Percentiles rank a stretch among this genome's conserved stretches.
Evolutionary conservation across 1,284 basidiomycete genomes (phyloP).

Genomic region (Cystobasidium pallidum): DNA sequence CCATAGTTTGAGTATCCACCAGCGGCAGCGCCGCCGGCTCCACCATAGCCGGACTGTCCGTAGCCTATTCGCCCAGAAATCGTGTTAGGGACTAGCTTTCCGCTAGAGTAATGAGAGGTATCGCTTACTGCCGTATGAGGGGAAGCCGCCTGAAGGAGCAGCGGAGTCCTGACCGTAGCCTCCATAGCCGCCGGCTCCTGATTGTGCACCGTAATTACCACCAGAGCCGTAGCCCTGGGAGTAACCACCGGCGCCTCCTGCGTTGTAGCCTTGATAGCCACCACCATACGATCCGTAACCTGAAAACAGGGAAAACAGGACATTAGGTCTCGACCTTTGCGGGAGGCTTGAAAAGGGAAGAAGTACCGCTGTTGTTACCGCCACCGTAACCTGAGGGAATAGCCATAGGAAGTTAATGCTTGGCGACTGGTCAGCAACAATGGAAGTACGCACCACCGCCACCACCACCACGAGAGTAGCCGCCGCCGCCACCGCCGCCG

Average conservation of each 20-base stretch:
- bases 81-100: neutral
- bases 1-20: slow-evolving; percentile 15
- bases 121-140: slow-evolving; percentile 30
- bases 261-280: slow-evolving; percentile 1
- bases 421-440: neutral
- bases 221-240: slow-evolving; percentile 1
- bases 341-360: neutral
- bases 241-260: slow-evolving; percentile 3
- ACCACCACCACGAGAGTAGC: slow-evolving; percentile 20
- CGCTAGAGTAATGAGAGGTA: neutral
- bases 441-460: slow-evolving; percentile 14
- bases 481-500: slow-evolving; percentile 47
- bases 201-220: neutral
- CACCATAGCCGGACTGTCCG: slow-evolving; percentile 26
- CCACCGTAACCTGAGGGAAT: slow-evolving; percentile 5
- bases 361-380: neutral
- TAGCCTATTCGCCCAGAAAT: slow-evolving; percentile 8
- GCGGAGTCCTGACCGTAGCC: slow-evolving; percentile 20
- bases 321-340: neutral
- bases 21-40: slow-evolving; percentile 21
- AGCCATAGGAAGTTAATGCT: neutral
- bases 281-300: slow-evolving; percentile 21
- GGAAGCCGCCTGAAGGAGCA: slow-evolving; percentile 16
- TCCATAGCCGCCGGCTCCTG: slow-evolving; percentile 9
- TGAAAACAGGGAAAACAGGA: neutral